Evolutionary conservation across 257 asterid species (phyloP), one percentile per base, ranked within the genome.

Genomic region (Nicotiana benthamiana): DNA sequence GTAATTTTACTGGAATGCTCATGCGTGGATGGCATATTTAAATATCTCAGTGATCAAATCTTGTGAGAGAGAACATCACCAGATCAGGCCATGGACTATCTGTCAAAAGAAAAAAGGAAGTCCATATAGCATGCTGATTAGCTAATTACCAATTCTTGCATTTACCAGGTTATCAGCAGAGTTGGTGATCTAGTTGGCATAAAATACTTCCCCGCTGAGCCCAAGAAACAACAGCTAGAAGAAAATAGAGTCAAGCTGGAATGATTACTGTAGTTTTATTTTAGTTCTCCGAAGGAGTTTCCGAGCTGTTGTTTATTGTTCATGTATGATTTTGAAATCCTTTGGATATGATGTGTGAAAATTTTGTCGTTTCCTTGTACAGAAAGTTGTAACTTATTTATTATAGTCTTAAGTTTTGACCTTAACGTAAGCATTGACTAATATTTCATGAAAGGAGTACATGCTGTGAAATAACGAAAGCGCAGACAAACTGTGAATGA

Each of bases 141-240:
- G 79, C 62, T 48, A 26, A 74, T 48, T 74, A 26, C 40, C 48
- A 48, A 36, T 48, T 46, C 36, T 46, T 48, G 61, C 22, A 15
- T 77, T 12, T 59, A 70, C 80, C 88, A 94, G 98, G 96, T 94
- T 60, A 85, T 94, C 79, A 90, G 96, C 85, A 82, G 79, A 18
- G 97, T 94, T 12, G 98, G 98, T 53, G 98, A 93, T 83, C 79
- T 94, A 81, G 84, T 92, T 60, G 98, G 98, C 52, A 89, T 94
- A 72, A 94, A 94, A 79, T 94, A 94, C 84, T 94, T 93, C 76
- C 98, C 97, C 0, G 92, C 97, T 0, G 98, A 93, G 89, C 97
- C 98, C 13, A 79, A 85, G 75, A 94, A 93, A 85, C 91, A 85
- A 83, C 90, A 90, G 87, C 88, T 88, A 85, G 97, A 92, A 85